Evolutionary conservation across 139 green algal species (phyloP), one percentile per base, ranked within the genome.

Genomic region (Chlorella sp.): DNA sequence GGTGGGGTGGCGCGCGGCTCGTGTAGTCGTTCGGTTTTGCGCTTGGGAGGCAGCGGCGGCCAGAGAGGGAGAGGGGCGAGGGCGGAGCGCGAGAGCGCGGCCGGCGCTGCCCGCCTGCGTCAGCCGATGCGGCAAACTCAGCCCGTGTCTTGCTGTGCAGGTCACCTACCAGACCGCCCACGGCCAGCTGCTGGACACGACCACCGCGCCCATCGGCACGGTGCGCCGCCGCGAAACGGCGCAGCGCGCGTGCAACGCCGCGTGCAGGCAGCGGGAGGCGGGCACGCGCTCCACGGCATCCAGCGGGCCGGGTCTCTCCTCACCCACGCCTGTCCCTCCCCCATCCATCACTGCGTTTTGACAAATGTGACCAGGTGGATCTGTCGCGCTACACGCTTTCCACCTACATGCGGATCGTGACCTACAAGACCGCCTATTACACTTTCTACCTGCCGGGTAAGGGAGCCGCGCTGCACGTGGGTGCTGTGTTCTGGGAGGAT

Each of bases 401-500:
- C 65, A 96, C 89, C 68, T 99, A 98, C 90, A 86, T 94, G 82
- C 83, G 90, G 76, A 98, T 98, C 74, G 92, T 98, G 45, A 97
- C 90, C 21, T 98, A 91, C 87, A 98, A 98, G 85, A 93, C 92
- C 25, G 94, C 94, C 36, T 98, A 87, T 86, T 98, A 98, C 87
- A 94, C 93, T 41, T 97, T 98, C 89, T 98, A 97, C 87, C 79
- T 98, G 71, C 95, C 94, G n/a, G n/a, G n/a, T n/a, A n/a, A n/a
- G n/a, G n/a, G n/a, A n/a, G n/a, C n/a, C n/a, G n/a, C n/a, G n/a
- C n/a, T n/a, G n/a, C n/a, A n/a, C n/a, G n/a, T n/a, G n/a, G n/a
- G n/a, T n/a, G n/a, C n/a, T n/a, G n/a, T n/a, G n/a, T n/a, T n/a
- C n/a, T n/a, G n/a, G n/a, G n/a, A n/a, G n/a, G n/a, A n/a, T n/a